Percentiles rank a stretch among this genome's conserved stretches.
These are phyloP conservation scores for Remersonia thermophila DNA, from an alignment of 2,329 filamentous ascomycete species.

Conservation along the genomic window DNA sequence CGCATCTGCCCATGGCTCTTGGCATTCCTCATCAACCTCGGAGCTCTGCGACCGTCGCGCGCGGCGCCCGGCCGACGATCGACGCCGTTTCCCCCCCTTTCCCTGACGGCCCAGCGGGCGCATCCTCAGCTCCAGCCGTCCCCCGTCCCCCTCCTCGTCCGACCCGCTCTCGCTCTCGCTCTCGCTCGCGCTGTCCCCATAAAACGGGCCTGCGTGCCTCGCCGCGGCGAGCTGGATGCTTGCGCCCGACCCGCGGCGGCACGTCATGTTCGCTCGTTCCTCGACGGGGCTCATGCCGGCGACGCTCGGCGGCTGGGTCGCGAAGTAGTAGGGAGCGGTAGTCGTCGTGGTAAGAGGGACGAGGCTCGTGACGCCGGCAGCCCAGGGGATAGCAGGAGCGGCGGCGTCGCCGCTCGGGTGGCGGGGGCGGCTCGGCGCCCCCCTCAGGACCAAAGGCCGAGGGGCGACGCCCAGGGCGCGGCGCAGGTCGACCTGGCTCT, in stretches of 20 bases:
- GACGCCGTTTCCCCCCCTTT: too few species aligned
- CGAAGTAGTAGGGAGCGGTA: too few species aligned
- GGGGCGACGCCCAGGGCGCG: too few species aligned
- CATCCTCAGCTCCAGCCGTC: constrained; percentile 16
- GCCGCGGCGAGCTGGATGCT: constrained; percentile 30
- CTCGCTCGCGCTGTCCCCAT: constrained; percentile 21
- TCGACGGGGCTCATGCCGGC: constrained; percentile 16
- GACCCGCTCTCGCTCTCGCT: constrained; percentile 21
- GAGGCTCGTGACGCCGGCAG: too few species aligned
- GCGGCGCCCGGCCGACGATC: not conserved
- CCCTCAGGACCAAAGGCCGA: too few species aligned
- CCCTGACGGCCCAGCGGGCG: constrained; percentile 1
- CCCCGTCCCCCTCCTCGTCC: constrained; percentile 17
- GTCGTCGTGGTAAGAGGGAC: too few species aligned
- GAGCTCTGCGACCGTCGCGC: constrained; percentile 2
- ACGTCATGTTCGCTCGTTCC: constrained; percentile 22
- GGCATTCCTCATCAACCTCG: constrained; percentile 14
- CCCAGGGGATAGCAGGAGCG: too few species aligned
- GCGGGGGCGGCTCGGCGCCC: too few species aligned
- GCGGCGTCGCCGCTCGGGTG: too few species aligned
- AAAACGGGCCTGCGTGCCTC: constrained; percentile 23
- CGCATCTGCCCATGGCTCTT: constrained; percentile 16
- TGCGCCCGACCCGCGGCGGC: constrained; percentile 39
- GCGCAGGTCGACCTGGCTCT: constrained; percentile 46
- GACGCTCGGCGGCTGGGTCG: constrained; percentile 9